These are phyloP conservation scores for Komagataella phaffii DNA, from an alignment of 805 yeast species.

Conservation along the genomic window DNA sequence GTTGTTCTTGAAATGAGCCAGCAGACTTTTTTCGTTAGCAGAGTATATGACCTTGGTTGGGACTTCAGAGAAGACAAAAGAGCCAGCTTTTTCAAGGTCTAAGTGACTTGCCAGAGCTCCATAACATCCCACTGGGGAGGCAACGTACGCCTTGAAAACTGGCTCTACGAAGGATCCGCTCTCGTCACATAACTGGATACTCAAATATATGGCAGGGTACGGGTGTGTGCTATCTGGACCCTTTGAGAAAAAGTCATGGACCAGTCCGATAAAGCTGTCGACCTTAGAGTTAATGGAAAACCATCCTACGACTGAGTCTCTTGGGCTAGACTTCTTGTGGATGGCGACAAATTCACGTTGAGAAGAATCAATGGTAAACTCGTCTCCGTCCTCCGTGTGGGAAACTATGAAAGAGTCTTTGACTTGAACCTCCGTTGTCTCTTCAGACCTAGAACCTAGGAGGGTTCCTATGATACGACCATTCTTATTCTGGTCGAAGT, in stretches of 20 bases:
- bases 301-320: conserved; percentile 77
- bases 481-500: conserved; percentile 31
- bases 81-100: conserved; percentile 24
- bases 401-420: conserved; percentile 75
- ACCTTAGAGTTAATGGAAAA: conserved; percentile 47
- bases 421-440: conserved; percentile 62
- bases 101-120: conserved; percentile 20
- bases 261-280: conserved; percentile 60
- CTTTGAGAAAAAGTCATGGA: conserved; percentile 69
- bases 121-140: conserved; percentile 58
- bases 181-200: conserved; percentile 45
- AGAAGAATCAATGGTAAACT: conserved; percentile 65
- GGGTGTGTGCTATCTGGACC: conserved; percentile 61
- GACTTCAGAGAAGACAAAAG: conserved; percentile 64
- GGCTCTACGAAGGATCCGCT: conserved; percentile 40
- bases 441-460: conserved; percentile 72
- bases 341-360: conserved; percentile 55
- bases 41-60: conserved; percentile 48
- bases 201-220: conserved; percentile 66
- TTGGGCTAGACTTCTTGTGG: conserved; percentile 68
- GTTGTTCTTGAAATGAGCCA: conserved; percentile 16
- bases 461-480: conserved; percentile 71
- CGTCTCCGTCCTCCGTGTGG: conserved; percentile 61
- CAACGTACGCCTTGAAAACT: conserved; percentile 52
- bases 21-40: conserved; percentile 46